phyloP scores from a whole-genome alignment of 1,284 basidiomycete species.

The Fistulinella cinereoalba region DNA sequence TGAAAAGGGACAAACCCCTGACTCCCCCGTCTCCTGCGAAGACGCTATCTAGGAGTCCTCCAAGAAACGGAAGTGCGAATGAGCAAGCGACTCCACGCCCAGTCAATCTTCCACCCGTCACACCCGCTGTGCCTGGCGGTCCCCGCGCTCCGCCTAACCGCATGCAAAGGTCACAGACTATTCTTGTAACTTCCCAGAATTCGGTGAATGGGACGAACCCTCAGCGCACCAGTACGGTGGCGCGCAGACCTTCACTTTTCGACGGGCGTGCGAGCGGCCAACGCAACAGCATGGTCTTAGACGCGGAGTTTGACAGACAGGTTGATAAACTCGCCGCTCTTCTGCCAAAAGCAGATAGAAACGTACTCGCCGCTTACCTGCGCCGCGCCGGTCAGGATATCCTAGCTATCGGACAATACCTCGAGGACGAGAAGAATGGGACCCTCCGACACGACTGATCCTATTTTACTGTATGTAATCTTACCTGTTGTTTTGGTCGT shows the following conservation, averaged over 20 bases:
- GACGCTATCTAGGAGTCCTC: constrained; percentile 44
- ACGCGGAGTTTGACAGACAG: constrained; percentile 55
- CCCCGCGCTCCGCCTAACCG: constrained; percentile 69
- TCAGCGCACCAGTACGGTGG: constrained; percentile 43
- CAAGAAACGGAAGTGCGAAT: constrained; percentile 32
- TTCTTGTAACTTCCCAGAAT: constrained; percentile 45
- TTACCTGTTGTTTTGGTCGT: neutral
- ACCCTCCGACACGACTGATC: constrained; percentile 45
- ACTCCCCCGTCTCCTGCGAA: constrained; percentile 36
- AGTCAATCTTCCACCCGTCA: constrained; percentile 37
- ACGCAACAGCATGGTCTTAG: constrained; percentile 10
- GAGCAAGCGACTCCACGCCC: constrained; percentile 32
- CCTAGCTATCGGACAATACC: constrained; percentile 80
- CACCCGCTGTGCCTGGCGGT: constrained; percentile 67
- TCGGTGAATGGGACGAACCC: constrained; percentile 29
- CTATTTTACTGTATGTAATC: constrained; percentile 1
- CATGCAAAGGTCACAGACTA: constrained; percentile 63
- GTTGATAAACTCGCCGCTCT: constrained; percentile 72
- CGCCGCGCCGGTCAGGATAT: constrained; percentile 74
- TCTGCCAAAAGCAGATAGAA: constrained; percentile 72
- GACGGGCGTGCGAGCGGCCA: constrained; percentile 23
- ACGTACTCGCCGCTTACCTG: constrained; percentile 70
- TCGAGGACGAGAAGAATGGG: constrained; percentile 84
- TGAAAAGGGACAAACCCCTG: constrained; percentile 39
- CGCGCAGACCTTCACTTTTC: constrained; percentile 53